phyloP scores from a whole-genome alignment of 768 basidiomycete genomes.

The Suillus sp. region DNA sequence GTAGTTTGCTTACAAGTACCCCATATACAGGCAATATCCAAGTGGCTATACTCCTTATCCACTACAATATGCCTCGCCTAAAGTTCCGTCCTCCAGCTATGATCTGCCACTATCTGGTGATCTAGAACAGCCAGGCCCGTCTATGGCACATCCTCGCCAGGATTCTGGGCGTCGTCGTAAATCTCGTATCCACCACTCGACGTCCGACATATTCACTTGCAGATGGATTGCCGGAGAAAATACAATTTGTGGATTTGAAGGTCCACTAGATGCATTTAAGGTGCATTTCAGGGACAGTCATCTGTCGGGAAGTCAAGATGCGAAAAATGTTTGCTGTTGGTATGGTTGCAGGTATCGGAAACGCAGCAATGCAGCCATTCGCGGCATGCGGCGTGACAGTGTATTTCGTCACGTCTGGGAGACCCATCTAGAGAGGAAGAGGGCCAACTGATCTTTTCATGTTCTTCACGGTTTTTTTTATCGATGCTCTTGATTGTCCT shows the following conservation, averaged over 20 bases:
- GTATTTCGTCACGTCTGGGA: neutral
- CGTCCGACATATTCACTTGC: too few relatives aligned
- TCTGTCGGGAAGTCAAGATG: neutral
- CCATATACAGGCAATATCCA: neutral
- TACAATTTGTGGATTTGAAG: neutral
- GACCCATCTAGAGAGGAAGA: neutral
- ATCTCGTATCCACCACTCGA: too few relatives aligned
- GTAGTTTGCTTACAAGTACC: neutral
- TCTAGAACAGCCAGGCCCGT: too few relatives aligned
- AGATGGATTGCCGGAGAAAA: too few relatives aligned
- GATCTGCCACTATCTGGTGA: too few relatives aligned
- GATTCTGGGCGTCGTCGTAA: too few relatives aligned
- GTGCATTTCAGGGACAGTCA: neutral
- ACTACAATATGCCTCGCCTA: neutral
- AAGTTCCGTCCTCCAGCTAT: too few relatives aligned
- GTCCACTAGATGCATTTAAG: neutral
- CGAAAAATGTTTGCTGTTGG: neutral
- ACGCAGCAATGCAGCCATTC: too few relatives aligned
- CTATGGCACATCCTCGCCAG: too few relatives aligned
- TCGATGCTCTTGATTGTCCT: too few relatives aligned
- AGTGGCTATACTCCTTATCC: neutral
- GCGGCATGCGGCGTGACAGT: neutral
- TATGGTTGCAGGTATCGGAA: neutral
- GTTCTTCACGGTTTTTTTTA: too few relatives aligned
- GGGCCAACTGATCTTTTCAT: neutral